Base-by-base conservation (phyloP, 106 monocot species). In the Amphibolis antarctica region DNA sequence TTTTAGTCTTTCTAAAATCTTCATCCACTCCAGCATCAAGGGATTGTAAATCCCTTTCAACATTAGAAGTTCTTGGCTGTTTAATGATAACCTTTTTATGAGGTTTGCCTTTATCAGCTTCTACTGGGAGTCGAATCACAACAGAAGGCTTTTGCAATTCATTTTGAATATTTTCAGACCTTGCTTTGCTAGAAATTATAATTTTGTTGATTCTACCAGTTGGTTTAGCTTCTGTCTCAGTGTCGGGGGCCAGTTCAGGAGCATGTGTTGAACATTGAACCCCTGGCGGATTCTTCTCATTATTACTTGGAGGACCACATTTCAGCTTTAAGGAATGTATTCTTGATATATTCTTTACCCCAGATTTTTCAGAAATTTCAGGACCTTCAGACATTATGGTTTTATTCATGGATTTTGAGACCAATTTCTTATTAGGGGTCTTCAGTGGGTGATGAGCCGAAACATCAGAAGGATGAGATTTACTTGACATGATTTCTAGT, bases 81-180 rank as follows among this genome's bases (percentile, higher is more conserved):
- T 90, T 98, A 46, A 98, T 78, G 48, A 84, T 80, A 44, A 98
- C 85, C 70, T 90, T 98, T 66, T 90, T 98, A 43, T 63, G 80
- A 75, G 84, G 67, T 64, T 75, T 77, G 18, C 79, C 83, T 70
- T 67, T 84, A 28, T 78, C 78, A 15, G 68, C 20, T 58, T 85
- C 93, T 22, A 64, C 71, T 42, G 92, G 88, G 15, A 77, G 73
- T 1, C 83, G 71, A 63, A 88, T 82, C 46, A 82, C 63, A 71
- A 86, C 80, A 65, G 80, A 64, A 26, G 86, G 77, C 69, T 85
- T 98, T 24, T 66, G 84, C 22, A 55, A 67, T 74, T 84, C 89
- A 36, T 57, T 79, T 19, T 65, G 84, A 36, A 42, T 59, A 60
- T 75, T 78, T 20, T 77, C 71, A 55, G 78, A 24, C 43, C 75